phyloP scores from a whole-genome alignment of 345 rosid genomes.

The Nephelium lappaceum region DNA sequence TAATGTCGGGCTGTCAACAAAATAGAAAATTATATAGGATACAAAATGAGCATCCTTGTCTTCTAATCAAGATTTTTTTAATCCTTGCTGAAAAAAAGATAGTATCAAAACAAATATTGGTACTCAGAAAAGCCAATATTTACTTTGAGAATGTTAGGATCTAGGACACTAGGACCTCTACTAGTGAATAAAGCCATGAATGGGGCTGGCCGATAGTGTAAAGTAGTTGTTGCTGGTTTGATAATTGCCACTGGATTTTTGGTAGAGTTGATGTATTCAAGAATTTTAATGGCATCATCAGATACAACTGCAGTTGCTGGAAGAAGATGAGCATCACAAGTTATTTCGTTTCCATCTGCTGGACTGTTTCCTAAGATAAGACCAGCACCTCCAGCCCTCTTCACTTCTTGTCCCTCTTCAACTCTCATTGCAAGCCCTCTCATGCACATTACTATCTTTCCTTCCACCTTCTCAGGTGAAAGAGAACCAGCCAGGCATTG shows the following conservation, averaged over 20 bases:
- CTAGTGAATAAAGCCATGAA: slow-evolving; percentile 68
- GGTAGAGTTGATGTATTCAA: slow-evolving; percentile 62
- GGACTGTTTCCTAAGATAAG: slow-evolving; percentile 57
- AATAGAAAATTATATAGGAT: neutral
- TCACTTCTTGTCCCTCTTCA: slow-evolving; percentile 71
- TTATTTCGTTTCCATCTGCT: slow-evolving; percentile 32
- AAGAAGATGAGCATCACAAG: slow-evolving; percentile 57
- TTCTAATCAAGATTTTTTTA: too few relatives aligned
- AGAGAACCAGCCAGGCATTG: slow-evolving; percentile 77
- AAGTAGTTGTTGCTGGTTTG: slow-evolving; percentile 43
- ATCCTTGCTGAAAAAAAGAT: too few relatives aligned
- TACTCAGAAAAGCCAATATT: neutral
- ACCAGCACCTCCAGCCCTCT: slow-evolving; percentile 82
- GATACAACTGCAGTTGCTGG: slow-evolving; percentile 51
- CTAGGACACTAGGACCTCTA: slow-evolving; percentile 67
- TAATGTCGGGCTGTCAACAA: slow-evolving; percentile 68
- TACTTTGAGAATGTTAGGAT: slow-evolving; percentile 78
- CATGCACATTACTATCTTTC: slow-evolving; percentile 79
- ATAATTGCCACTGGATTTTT: slow-evolving; percentile 55
- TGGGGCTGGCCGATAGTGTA: slow-evolving; percentile 60
- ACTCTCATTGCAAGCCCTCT: slow-evolving; percentile 65
- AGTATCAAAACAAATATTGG: neutral
- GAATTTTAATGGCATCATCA: slow-evolving; percentile 37
- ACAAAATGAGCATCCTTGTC: too few relatives aligned
- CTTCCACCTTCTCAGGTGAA: slow-evolving; percentile 53